Conservation (phyloP, 1,284 basidiomycete species). For the Cryptococcus depauperatus region DNA sequence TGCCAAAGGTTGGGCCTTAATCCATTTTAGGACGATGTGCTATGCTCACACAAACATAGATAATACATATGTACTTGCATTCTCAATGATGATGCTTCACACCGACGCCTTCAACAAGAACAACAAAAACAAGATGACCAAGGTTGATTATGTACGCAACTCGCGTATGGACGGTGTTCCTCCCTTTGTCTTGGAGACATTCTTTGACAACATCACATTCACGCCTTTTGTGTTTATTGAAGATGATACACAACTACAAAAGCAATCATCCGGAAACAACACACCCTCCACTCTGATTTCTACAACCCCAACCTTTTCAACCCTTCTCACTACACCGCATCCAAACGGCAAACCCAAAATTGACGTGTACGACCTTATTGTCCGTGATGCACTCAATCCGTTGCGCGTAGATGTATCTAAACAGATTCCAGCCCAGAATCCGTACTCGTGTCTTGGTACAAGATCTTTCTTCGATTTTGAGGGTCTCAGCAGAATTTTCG, state of each 20-base stretch:
- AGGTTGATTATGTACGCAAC: constrained; percentile 84
- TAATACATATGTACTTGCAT: constrained; percentile 92
- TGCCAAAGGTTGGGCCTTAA: constrained; percentile 54
- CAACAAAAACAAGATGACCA: constrained; percentile 96
- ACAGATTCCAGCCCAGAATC: constrained; percentile 59
- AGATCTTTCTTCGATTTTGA: constrained; percentile 60
- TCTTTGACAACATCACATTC: constrained; percentile 93
- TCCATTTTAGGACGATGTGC: neutral
- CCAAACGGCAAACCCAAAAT: constrained; percentile 55
- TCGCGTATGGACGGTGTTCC: constrained; percentile 78
- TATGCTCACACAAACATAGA: constrained; percentile 50
- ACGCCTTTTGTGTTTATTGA: constrained; percentile 95
- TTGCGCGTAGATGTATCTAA: constrained; percentile 66
- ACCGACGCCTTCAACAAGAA: constrained; percentile 97
- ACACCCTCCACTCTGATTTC: constrained; percentile 45
- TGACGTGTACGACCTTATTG: constrained; percentile 87
- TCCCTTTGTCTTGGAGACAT: constrained; percentile 78
- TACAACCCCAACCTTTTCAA: constrained; percentile 14
- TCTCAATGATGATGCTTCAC: constrained; percentile 97
- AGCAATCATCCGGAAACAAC: constrained; percentile 48
- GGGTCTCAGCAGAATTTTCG: constrained; percentile 61
- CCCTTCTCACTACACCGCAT: constrained; percentile 5
- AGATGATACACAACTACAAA: constrained; percentile 63
- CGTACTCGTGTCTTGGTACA: constrained; percentile 70
- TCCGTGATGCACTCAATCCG: constrained; percentile 61